A percentile compares a stretch with the other conserved stretches of the same genome.
phyloP scores from a whole-genome alignment of 768 basidiomycete species.

The Multifurca ochricompacta region DNA sequence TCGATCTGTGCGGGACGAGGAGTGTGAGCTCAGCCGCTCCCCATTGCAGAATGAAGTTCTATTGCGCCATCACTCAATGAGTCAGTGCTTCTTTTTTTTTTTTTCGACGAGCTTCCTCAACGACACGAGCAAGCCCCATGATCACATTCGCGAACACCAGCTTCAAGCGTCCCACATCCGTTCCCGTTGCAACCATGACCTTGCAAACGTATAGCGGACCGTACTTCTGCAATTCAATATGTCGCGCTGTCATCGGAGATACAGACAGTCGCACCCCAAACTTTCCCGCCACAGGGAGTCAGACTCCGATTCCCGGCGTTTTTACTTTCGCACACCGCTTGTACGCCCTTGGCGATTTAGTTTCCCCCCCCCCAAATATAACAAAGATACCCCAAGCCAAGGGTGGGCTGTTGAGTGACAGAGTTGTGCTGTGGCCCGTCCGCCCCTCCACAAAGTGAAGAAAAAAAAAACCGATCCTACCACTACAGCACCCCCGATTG shows the following conservation, averaged over 20 bases:
- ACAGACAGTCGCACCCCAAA: background rate
- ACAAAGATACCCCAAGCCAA: background rate
- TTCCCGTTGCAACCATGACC: background rate
- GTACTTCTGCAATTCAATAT: conserved; percentile 7
- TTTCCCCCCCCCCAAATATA: background rate
- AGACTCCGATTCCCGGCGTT: background rate
- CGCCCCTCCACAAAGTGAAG: background rate
- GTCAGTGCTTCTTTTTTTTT: background rate
- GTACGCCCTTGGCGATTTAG: background rate
- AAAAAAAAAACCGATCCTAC: background rate
- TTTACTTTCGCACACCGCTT: background rate
- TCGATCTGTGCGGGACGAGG: background rate
- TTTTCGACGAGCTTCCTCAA: conserved; percentile 4
- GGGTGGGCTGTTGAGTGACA: background rate
- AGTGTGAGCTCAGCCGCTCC: background rate
- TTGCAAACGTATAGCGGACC: background rate
- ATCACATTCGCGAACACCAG: background rate
- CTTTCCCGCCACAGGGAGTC: conserved; percentile 1
- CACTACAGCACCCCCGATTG: background rate
- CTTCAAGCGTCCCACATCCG: background rate
- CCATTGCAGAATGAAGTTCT: background rate
- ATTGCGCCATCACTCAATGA: background rate
- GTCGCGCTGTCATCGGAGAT: conserved; percentile 4
- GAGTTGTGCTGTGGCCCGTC: background rate
- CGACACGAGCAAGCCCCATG: background rate